A percentile compares a stretch with the other conserved stretches of the same genome.
Evolutionary conservation across 371 early-diverging fungal genomes (phyloP).

Genomic region (Mortierella sp.): DNA sequence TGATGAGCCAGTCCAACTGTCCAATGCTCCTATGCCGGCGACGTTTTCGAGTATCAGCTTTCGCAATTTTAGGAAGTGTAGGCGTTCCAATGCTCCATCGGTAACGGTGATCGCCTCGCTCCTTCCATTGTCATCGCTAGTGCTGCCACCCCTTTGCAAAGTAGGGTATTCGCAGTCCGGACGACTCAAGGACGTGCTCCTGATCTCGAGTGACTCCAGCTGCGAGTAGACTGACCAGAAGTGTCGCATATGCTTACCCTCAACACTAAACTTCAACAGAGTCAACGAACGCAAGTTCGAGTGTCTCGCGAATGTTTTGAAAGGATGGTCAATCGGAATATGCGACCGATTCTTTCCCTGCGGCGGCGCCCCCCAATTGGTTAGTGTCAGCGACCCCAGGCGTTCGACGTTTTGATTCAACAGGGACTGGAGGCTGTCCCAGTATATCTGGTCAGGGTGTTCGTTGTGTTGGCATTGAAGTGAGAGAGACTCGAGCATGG

Average conservation of each 20-base stretch:
- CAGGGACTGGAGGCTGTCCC: neutral
- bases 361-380: neutral
- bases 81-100: too few relatives aligned
- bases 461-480: too few relatives aligned
- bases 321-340: neutral
- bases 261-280: constrained; percentile 1
- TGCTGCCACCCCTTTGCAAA: too few relatives aligned
- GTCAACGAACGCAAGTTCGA: constrained; percentile 1
- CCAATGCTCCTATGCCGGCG: neutral
- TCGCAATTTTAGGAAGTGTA: constrained; percentile 17
- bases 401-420: neutral
- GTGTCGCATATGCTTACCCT: constrained; percentile 1
- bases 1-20: constrained; percentile 9
- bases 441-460: neutral
- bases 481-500: too few relatives aligned
- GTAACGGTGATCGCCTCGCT: too few relatives aligned
- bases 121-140: too few relatives aligned
- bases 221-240: constrained; percentile 11
- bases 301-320: neutral
- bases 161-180: too few relatives aligned
- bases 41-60: neutral
- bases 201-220: too few relatives aligned
- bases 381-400: neutral
- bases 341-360: neutral
- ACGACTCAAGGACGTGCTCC: too few relatives aligned